A percentile compares a stretch with the other conserved stretches of the same genome.
phyloP scores from a whole-genome alignment of 495 filamentous ascomycete genomes.

The Delitschia confertaspora region DNA sequence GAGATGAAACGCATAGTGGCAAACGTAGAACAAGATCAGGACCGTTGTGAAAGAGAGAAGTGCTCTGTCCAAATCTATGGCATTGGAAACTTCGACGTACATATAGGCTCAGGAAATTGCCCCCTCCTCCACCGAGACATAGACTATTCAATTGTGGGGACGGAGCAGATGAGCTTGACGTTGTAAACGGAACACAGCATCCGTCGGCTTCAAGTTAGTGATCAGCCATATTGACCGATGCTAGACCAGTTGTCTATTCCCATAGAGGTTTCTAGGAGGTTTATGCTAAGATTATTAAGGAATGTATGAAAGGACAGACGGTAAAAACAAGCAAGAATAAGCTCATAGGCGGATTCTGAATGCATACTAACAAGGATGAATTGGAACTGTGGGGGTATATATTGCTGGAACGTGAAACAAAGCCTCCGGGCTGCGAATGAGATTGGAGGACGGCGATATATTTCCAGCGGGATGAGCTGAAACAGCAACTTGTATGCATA shows the following conservation, averaged over 20 bases:
- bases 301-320: no score
- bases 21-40: neutral
- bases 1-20: slow-evolving; percentile 16
- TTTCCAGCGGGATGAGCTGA: no score
- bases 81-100: neutral
- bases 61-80: neutral
- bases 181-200: slow-evolving; percentile 1
- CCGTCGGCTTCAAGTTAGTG: slow-evolving; percentile 6
- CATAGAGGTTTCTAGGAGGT: neutral
- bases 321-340: no score
- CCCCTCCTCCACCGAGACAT: no score
- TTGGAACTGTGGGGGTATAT: neutral
- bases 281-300: neutral
- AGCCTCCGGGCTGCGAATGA: neutral
- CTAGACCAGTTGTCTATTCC: no score
- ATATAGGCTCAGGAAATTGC: no score
- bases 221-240: slow-evolving; percentile 4
- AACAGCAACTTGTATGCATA: no score
- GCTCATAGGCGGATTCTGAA: no score
- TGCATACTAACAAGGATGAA: neutral
- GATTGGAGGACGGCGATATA: no score
- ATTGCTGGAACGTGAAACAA: slow-evolving; percentile 14
- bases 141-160: no score
- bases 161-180: no score
- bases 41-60: slow-evolving; percentile 13